Percentiles rank a stretch among this genome's conserved stretches.
phyloP scores from a whole-genome alignment of 148 eudicot species.

The Cornus controversa region DNA sequence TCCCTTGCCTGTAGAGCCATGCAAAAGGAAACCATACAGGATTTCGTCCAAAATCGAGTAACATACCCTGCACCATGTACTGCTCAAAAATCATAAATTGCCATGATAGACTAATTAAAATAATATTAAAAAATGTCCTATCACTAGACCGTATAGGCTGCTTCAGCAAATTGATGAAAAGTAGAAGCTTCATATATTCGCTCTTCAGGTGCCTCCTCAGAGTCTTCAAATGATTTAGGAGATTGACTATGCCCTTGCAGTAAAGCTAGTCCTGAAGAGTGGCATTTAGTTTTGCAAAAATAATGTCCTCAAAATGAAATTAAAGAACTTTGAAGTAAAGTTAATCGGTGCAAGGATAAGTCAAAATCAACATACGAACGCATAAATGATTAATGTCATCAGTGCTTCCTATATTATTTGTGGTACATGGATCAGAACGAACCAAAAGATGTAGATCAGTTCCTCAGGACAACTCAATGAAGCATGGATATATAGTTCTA shows the following conservation, averaged over 20 bases:
- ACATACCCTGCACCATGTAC: conserved; percentile 53
- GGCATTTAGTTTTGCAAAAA: neutral
- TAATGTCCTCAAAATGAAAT: neutral
- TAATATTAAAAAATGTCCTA: conserved; percentile 4
- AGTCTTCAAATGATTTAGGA: conserved; percentile 41
- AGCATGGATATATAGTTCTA: too few relatives aligned
- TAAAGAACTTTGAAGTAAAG: neutral
- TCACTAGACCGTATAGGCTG: conserved; percentile 66
- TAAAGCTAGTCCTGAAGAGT: conserved; percentile 57
- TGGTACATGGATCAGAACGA: neutral
- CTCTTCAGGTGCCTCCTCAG: conserved; percentile 51
- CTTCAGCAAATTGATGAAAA: conserved; percentile 77
- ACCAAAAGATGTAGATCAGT: neutral
- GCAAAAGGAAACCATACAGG: conserved; percentile 67
- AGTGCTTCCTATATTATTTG: neutral
- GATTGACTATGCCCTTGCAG: conserved; percentile 40
- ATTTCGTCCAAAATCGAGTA: conserved; percentile 85
- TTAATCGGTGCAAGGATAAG: neutral
- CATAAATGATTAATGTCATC: neutral
- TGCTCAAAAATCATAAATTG: neutral
- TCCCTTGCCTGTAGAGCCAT: conserved; percentile 85
- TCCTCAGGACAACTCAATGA: too few relatives aligned
- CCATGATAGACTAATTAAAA: neutral
- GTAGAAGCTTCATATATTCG: conserved; percentile 49
- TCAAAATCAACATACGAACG: neutral